Base-by-base conservation (phyloP, 768 basidiomycete species). In the Baorangia bicolor region DNA sequence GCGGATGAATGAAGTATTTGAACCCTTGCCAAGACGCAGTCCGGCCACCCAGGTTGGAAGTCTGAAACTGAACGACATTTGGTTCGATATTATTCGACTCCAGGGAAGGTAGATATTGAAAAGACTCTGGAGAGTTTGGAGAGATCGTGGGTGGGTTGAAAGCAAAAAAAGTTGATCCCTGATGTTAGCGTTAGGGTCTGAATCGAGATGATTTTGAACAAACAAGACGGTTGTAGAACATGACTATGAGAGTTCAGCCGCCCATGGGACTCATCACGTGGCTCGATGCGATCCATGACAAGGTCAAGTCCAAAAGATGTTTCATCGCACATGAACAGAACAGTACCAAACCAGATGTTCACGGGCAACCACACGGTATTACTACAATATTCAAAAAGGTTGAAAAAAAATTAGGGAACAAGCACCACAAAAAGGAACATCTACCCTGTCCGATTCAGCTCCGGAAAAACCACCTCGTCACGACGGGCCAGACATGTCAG, bases 391-490 rank as follows among this genome's bases (percentile, higher is more conserved):
- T 20, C 47, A 33, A 51, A 10, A 10, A 23, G 14, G 20, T 1
- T 6, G 16, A 25, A 10, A 35, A 11, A 11, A 20, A 9, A 31
- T n/a, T n/a, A 28, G 18, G 34, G 30, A 42, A 42, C 21, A 44
- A 63, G 52, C 52, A 63, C 28, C 13, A 39, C 42, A 44, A 18
- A 34, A 42, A 14, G 12, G 6, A 18, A 33, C 7, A 35, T 56
- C 44, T 31, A 50, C 16, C 23, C 21, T 43, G 51, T 54, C 55
- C 62, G n/a, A 38, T 7, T 10, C 35, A 43, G 44, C 57, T 60
- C 39, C 20, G 14, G 23, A 9, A n/a, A 11, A 3, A 2, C 1
- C 33, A 23, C 6, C 35, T 27, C 43, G 7, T 11, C n/a, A n/a
- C 16, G 16, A n/a, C 31, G 23, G 23, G 13, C 12, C 23, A 25